These are phyloP conservation scores for Talaromyces proteolyticus DNA, from an alignment of 495 filamentous ascomycete genomes.

Conservation along the genomic window DNA sequence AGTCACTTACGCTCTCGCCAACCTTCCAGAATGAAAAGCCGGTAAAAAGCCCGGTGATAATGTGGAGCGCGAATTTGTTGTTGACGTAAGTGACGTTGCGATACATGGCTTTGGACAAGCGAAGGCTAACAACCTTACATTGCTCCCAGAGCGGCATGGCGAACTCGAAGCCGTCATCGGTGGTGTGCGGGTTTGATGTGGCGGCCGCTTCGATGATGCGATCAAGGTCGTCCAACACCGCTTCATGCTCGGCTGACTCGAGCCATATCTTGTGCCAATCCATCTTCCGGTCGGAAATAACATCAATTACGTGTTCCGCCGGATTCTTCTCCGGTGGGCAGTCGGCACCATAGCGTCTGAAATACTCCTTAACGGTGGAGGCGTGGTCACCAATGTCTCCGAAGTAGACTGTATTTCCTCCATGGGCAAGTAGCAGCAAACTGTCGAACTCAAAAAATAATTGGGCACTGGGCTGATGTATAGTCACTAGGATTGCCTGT, in stretches of 20 bases:
- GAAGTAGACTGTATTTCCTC: slow-evolving; percentile 69
- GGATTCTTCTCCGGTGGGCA: slow-evolving; percentile 72
- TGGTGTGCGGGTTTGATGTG: slow-evolving; percentile 19
- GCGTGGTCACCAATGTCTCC: slow-evolving; percentile 56
- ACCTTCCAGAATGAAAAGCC: slow-evolving; percentile 38
- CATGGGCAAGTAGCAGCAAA: slow-evolving; percentile 60
- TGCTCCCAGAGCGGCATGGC: slow-evolving; percentile 53
- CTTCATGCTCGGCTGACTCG: slow-evolving; percentile 43
- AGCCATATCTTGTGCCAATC: slow-evolving; percentile 64
- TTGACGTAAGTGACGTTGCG: slow-evolving; percentile 59
- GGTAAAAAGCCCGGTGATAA: slow-evolving; percentile 31
- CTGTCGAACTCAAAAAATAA: slow-evolving; percentile 72
- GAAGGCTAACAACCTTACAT: slow-evolving; percentile 48
- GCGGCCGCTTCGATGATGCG: slow-evolving; percentile 40
- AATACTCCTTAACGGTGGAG: slow-evolving; percentile 58
- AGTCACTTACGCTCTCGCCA: slow-evolving; percentile 18
- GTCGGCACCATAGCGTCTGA: slow-evolving; percentile 64
- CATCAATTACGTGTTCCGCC: slow-evolving; percentile 93
- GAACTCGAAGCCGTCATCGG: slow-evolving; percentile 43
- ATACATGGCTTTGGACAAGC: slow-evolving; percentile 54
- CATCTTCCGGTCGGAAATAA: slow-evolving; percentile 47
- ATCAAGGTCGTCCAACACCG: slow-evolving; percentile 46
- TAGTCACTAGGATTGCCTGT: slow-evolving; percentile 68
- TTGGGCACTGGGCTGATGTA: slow-evolving; percentile 69
- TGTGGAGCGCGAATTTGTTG: slow-evolving; percentile 47